Percentiles rank a stretch among this genome's conserved stretches.
phyloP scores from a whole-genome alignment of 2,329 filamentous ascomycete species.

The Fusarium ramigenum region DNA sequence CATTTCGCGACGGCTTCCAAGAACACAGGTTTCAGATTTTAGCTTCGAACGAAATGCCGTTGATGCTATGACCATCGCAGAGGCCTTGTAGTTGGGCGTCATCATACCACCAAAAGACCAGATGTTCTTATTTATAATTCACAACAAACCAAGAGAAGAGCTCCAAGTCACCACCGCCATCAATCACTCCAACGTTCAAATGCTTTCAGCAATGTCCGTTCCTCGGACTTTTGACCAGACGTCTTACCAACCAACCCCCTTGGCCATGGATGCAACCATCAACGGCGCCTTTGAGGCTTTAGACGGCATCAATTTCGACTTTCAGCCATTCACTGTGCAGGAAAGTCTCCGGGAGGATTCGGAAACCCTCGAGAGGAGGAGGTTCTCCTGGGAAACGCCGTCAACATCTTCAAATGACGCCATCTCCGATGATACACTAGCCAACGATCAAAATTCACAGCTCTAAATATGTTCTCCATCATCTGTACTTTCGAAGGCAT shows the following conservation, averaged over 20 bases:
- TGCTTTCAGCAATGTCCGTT: background rate
- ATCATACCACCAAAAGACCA: rapidly evolving
- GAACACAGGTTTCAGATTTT: background rate
- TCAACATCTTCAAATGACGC: background rate
- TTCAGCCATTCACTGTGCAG: background rate
- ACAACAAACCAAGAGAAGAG: background rate
- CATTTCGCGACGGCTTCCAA: background rate
- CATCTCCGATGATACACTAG: background rate
- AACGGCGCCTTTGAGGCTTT: background rate
- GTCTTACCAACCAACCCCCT: background rate
- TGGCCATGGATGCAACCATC: background rate
- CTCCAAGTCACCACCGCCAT: rapidly evolving
- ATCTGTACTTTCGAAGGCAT: rapidly evolving
- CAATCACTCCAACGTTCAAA: rapidly evolving
- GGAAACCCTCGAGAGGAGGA: background rate
- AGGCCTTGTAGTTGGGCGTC: background rate
- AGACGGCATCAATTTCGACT: background rate
- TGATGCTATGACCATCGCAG: background rate
- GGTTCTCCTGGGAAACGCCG: background rate
- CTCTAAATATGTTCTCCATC: background rate
- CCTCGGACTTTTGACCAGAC: background rate
- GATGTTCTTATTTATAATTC: background rate
- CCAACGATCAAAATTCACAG: background rate
- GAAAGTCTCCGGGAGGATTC: background rate
- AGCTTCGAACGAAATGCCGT: background rate